phyloP scores from a whole-genome alignment of 306 rosid genomes.

The Urtica urens region DNA sequence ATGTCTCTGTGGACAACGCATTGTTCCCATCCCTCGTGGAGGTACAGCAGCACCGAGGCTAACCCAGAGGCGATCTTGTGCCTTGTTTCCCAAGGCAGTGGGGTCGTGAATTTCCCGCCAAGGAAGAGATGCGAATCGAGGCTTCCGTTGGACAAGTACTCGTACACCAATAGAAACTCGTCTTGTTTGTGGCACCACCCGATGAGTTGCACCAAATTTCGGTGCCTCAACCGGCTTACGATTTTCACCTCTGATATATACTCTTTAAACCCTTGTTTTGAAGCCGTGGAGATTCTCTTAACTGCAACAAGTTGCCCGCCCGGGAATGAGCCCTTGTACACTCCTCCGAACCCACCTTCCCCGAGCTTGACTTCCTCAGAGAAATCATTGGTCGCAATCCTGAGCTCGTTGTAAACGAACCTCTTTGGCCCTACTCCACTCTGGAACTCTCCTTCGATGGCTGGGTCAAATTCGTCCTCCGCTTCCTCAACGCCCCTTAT shows the following conservation, averaged over 20 bases:
- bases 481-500: not conserved
- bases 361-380: constrained; percentile 9
- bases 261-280: constrained; percentile 60
- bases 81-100: constrained; percentile 49
- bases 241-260: constrained; percentile 56
- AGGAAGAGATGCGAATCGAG: constrained; percentile 61
- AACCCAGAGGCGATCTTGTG: constrained; percentile 47
- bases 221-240: constrained; percentile 54
- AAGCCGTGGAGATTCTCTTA: constrained; percentile 55
- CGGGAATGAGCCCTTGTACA: constrained; percentile 6
- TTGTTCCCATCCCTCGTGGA: constrained; percentile 79
- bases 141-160: constrained; percentile 15
- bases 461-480: not conserved
- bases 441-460: constrained; percentile 6
- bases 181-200: constrained; percentile 71
- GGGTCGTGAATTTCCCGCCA: constrained; percentile 12
- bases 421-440: not conserved
- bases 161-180: constrained; percentile 59
- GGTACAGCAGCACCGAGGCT: constrained; percentile 49
- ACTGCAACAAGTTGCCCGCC: constrained; percentile 43
- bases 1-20: constrained; percentile 80
- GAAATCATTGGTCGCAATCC: not conserved
- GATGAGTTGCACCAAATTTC: constrained; percentile 61
- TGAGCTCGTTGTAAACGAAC: constrained; percentile 4
- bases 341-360: constrained; percentile 11